Conservation (phyloP, 805 yeast genomes). For the Zygotorulaspora danielsina region DNA sequence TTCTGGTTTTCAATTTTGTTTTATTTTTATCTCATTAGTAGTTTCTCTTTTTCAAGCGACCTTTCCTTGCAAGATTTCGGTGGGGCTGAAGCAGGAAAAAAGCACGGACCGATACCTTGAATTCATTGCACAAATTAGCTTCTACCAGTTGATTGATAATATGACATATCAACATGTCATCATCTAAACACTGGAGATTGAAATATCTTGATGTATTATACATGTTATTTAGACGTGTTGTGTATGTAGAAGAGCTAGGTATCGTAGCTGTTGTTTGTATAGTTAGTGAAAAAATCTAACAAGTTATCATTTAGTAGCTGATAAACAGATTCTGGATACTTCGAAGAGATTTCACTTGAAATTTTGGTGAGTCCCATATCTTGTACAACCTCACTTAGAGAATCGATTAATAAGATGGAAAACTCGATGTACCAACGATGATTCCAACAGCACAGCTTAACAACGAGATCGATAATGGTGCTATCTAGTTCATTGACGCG, state of each 20-base stretch:
- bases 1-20: no score
- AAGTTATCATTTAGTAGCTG: constrained; percentile 29
- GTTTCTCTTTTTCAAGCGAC: neutral
- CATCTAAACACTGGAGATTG: no score
- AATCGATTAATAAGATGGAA: constrained; percentile 60
- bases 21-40: constrained; percentile 5
- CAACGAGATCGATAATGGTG: constrained; percentile 60
- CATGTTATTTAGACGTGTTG: neutral
- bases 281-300: constrained; percentile 27
- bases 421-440: constrained; percentile 97
- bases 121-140: no score
- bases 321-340: constrained; percentile 46
- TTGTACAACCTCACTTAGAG: constrained; percentile 57
- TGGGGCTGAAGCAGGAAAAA: constrained; percentile 12
- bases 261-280: constrained; percentile 31
- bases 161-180: no score
- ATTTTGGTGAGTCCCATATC: constrained; percentile 78
- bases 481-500: constrained; percentile 40
- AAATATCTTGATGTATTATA: neutral
- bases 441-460: constrained; percentile 90
- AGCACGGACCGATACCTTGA: no score
- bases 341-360: constrained; percentile 64
- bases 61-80: neutral
- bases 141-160: no score
- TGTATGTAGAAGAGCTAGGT: constrained; percentile 11